phyloP scores from a whole-genome alignment of 2,329 filamentous ascomycete genomes.

The Chrysosporium keratinophilum region DNA sequence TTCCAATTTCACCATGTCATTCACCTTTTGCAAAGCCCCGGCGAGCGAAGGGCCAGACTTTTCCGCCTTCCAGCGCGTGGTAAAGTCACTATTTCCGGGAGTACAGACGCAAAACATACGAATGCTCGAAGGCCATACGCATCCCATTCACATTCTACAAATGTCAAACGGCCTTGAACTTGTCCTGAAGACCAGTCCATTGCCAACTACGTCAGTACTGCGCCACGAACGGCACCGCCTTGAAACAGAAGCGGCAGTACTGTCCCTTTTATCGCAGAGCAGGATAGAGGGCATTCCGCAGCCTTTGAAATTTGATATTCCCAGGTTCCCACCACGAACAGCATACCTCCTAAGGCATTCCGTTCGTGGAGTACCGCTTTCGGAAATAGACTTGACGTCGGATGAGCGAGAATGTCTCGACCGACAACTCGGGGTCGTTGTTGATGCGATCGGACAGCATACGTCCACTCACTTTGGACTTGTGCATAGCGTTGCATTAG shows the following conservation, averaged over 20 bases:
- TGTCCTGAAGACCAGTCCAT: constrained; percentile 31
- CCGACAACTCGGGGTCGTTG: constrained; percentile 27
- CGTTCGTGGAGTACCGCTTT: constrained; percentile 27
- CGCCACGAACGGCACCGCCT: constrained; percentile 32
- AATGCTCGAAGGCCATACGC: constrained; percentile 23
- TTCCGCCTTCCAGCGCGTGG: constrained; percentile 10
- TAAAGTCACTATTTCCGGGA: constrained; percentile 12
- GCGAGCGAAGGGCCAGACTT: constrained; percentile 4
- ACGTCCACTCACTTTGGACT: constrained; percentile 43
- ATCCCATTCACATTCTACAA: constrained; percentile 27
- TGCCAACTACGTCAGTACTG: constrained; percentile 28
- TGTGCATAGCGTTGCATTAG: constrained; percentile 38
- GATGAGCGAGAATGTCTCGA: constrained; percentile 28
- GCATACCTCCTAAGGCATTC: constrained; percentile 33
- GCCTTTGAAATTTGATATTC: constrained; percentile 30
- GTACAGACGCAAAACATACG: constrained; percentile 9
- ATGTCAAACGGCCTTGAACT: constrained; percentile 32
- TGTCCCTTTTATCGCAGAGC: constrained; percentile 29
- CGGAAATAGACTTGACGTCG: constrained; percentile 25
- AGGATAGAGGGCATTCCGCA: constrained; percentile 29
- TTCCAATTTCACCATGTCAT: constrained; percentile 11
- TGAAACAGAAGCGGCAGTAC: constrained; percentile 32
- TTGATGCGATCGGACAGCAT: constrained; percentile 37
- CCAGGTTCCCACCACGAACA: constrained; percentile 21
- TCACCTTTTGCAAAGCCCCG: background rate